These are phyloP conservation scores for Acanthamoeba lenticulata DNA, from an alignment of 208 protist species.

Conservation along the genomic window DNA sequence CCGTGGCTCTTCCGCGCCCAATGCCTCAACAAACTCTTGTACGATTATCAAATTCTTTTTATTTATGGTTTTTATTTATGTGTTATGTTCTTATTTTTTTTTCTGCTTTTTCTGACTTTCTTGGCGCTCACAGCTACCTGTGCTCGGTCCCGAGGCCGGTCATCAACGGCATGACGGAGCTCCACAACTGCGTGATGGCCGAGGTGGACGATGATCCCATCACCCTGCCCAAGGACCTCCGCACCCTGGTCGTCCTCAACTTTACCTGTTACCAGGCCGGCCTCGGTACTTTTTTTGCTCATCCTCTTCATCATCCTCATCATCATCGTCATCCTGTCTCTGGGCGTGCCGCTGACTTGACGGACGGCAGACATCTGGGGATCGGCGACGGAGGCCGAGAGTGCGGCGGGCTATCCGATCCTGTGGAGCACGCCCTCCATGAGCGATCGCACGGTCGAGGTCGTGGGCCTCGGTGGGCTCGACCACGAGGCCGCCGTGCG, in stretches of 20 bases:
- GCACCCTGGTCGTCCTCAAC: constrained; percentile 35
- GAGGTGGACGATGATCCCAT: constrained; percentile 38
- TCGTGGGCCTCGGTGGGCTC: constrained; percentile 23
- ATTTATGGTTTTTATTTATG: background rate
- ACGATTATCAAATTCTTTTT: background rate
- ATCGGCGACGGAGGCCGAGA: background rate
- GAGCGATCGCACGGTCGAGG: constrained; percentile 10
- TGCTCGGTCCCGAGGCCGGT: background rate
- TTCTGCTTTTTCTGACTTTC: background rate
- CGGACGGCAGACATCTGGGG: constrained; percentile 40
- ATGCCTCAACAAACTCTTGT: constrained; percentile 27
- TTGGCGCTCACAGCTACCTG: background rate
- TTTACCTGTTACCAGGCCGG: constrained; percentile 43
- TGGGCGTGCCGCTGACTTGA: background rate
- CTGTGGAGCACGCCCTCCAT: constrained; percentile 28
- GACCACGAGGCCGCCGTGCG: background rate
- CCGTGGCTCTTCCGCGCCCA: constrained; percentile 14
- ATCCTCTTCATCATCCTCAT: background rate
- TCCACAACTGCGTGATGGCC: constrained; percentile 22
- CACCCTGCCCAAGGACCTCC: background rate
- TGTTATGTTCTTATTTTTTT: too few relatives aligned
- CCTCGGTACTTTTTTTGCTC: background rate
- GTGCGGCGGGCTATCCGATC: background rate
- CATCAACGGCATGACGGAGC: constrained; percentile 2
- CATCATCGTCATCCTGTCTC: constrained; percentile 34